A percentile compares a stretch with the other conserved stretches of the same genome.
Evolutionary conservation across 78 protist species (phyloP).

Genomic region (Speleostelium caveatum): DNA sequence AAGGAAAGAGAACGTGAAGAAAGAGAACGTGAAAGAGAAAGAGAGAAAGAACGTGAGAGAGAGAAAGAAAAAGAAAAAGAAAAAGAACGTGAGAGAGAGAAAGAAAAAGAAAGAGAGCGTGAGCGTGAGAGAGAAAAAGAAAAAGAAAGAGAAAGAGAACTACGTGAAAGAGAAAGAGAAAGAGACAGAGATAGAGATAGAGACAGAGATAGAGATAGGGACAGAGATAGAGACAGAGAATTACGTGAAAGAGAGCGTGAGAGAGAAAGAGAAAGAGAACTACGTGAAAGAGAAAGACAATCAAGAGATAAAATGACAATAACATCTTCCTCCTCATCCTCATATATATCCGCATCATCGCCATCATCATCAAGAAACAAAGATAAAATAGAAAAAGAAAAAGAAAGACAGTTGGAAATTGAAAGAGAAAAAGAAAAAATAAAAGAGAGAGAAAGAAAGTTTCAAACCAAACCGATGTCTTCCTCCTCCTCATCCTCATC

Average conservation of each 20-base stretch:
- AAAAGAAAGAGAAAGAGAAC: conserved; percentile 2
- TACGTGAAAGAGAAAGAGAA: background rate
- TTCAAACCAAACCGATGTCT: background rate
- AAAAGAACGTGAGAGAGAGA: background rate
- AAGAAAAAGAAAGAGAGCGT: conserved; percentile 21
- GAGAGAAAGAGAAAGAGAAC: conserved; percentile 15
- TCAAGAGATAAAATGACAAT: background rate
- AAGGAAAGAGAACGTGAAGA: background rate
- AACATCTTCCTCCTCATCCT: background rate
- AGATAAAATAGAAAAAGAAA: conserved; percentile 5
- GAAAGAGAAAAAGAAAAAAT: conserved; percentile 46
- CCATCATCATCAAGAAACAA: background rate
- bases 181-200: conserved; percentile 45
- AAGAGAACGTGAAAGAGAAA: conserved; percentile 35
- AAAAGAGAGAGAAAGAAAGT: conserved; percentile 25
- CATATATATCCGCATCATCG: background rate
- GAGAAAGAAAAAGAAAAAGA: conserved; percentile 16
- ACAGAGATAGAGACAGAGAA: conserved; percentile 33
- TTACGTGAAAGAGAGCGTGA: conserved; percentile 11
- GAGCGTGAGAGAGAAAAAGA: conserved; percentile 19
- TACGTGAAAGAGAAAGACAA: conserved; percentile 1
- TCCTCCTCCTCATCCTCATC: background rate
- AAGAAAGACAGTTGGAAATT: conserved; percentile 16
- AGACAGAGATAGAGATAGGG: background rate
- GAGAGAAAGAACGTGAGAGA: conserved; percentile 12